These are phyloP conservation scores for Exobasidium cylindrosporum DNA, from an alignment of 1,284 basidiomycete genomes.

Conservation along the genomic window DNA sequence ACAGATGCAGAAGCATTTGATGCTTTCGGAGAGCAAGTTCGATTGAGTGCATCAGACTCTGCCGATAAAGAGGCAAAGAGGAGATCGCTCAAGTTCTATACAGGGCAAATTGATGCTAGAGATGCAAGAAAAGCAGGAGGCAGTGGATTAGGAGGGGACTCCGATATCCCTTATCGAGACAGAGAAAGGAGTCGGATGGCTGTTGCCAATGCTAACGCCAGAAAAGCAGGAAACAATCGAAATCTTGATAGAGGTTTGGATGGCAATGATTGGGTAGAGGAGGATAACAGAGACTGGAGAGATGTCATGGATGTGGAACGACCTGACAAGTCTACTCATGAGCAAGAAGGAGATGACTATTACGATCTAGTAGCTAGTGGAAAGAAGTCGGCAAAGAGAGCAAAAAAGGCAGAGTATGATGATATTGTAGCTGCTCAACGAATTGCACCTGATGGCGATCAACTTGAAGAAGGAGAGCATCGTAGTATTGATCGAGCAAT, in stretches of 20 bases:
- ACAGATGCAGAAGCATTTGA: conserved; percentile 27
- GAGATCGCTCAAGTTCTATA: conserved; percentile 49
- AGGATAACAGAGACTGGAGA: conserved; percentile 43
- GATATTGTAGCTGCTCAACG: conserved; percentile 24
- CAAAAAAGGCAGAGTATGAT: conserved; percentile 49
- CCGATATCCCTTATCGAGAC: conserved; percentile 53
- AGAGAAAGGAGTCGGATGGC: conserved; percentile 42
- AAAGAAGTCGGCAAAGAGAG: conserved; percentile 31
- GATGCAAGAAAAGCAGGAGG: conserved; percentile 22
- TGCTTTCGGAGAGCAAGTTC: conserved; percentile 43
- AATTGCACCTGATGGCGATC: conserved; percentile 14
- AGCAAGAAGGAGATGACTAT: conserved; percentile 30
- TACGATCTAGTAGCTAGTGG: conserved; percentile 47
- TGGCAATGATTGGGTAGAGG: conserved; percentile 46
- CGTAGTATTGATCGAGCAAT: conserved; percentile 49
- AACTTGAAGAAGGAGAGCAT: conserved; percentile 48
- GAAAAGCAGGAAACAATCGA: conserved; percentile 20
- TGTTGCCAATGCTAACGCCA: conserved; percentile 46
- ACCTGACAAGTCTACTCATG: conserved; percentile 11
- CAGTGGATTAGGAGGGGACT: conserved; percentile 43
- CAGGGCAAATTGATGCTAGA: conserved; percentile 32
- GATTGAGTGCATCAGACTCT: conserved; percentile 35
- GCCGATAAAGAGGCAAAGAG: conserved; percentile 44
- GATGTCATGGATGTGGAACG: conserved; percentile 42
- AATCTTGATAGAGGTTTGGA: conserved; percentile 13